Percentiles rank a stretch among this genome's conserved stretches.
These are phyloP conservation scores for Phialemoniopsis sp. DNA, from an alignment of 2,329 filamentous ascomycete genomes.

Conservation along the genomic window DNA sequence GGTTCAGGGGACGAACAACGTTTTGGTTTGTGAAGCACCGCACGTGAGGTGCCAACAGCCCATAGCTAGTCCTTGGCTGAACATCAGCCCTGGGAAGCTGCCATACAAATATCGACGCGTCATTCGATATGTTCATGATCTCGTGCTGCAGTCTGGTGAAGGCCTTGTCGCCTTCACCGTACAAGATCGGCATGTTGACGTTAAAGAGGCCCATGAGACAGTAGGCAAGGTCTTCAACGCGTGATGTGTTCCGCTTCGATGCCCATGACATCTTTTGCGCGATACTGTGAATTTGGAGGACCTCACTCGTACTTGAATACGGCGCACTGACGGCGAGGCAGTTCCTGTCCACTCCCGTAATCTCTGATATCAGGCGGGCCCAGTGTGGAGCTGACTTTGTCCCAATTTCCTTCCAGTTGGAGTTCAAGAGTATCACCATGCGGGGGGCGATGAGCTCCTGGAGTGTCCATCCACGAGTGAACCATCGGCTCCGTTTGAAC, in stretches of 20 bases:
- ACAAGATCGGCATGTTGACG: constrained; percentile 5
- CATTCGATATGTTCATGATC: constrained; percentile 1
- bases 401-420: constrained; percentile 6
- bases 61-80: no score
- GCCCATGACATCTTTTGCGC: constrained; percentile 4
- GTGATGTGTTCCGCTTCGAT: constrained; percentile 1
- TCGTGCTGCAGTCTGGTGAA: constrained; percentile 6
- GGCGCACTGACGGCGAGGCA: not conserved
- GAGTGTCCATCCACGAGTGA: constrained; percentile 3
- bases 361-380: constrained; percentile 14
- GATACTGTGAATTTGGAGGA: not conserved
- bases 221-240: constrained; percentile 6
- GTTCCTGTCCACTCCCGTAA: constrained; percentile 16
- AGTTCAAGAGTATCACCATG: constrained; percentile 9
- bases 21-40: no score
- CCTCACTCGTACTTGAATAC: not conserved
- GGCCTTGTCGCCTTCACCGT: constrained; percentile 5
- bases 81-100: not conserved
- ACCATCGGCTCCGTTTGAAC: not conserved
- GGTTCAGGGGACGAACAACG: no score
- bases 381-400: not conserved
- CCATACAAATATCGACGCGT: constrained; percentile 6
- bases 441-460: constrained; percentile 9
- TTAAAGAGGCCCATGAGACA: constrained; percentile 6
- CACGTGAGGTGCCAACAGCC: no score